Base-by-base conservation (phyloP, 306 rosid species). In the Abrus pulchellus region DNA sequence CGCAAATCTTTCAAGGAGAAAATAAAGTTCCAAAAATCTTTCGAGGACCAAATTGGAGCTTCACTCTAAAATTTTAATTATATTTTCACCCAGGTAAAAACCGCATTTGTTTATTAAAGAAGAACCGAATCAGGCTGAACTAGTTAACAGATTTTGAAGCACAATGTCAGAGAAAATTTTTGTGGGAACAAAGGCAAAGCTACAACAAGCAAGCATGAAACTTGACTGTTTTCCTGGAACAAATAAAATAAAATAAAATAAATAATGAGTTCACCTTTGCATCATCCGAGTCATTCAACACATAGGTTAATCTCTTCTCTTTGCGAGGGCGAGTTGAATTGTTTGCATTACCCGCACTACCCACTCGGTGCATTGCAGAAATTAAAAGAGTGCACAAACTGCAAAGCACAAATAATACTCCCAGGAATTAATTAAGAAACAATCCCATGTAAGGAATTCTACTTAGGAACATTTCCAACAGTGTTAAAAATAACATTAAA, bases 291-390 rank as follows among this genome's bases (percentile, higher is more conserved):
- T 89, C 97, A 76, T 82, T 88, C 94, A 96, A 89, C 72, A 89
- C 97, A 30, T 93, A 96, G 38, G 98, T 92, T 78, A 96, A 86
- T 74, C 98, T 88, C 91, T 93, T 96, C 92, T 93, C 98, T 83
- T 93, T 96, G 4, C 97, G 98, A 75, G 97, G 94, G 44, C 99
- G 98, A 80, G 81, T 83, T 69, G 99, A 93, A 82, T 84, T 91
- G 87, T 86, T 75, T 72, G 97, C 88, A 80, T 96, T 96, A 75
- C 98, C 96, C 8, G 97, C 87, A 82, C 99, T 96, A 77, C 94
- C 98, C 87, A 96, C 99, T 44, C 98, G 99, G 90, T 93, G 99
- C 99, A 95, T 95, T 45, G 93, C 92, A 69, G 84, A 91, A 84
- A 75, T 85, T 88, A 83, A 82, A 27, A 75, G 50, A 82, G 1